Percentiles rank a stretch among this genome's conserved stretches.
These are phyloP conservation scores for Picochlorum sp. DNA, from an alignment of 139 green algal species.

Conservation along the genomic window DNA sequence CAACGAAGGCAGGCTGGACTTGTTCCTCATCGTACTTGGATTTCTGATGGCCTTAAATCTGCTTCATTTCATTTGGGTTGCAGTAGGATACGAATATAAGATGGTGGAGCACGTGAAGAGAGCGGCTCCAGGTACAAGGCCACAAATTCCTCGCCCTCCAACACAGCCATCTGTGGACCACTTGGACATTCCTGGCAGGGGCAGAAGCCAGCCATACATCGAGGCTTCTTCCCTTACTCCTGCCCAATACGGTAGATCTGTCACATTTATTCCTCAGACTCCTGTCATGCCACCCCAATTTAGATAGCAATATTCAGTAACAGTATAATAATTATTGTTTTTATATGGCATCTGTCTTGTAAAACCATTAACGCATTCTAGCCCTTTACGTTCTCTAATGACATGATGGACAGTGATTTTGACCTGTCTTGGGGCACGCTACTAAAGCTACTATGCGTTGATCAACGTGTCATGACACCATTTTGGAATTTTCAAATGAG, in stretches of 20 bases:
- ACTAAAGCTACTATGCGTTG: no score
- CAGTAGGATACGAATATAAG: conserved; percentile 72
- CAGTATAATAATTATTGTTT: no score
- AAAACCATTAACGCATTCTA: no score
- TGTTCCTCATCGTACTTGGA: conserved; percentile 64
- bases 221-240: conserved; percentile 3
- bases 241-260: conserved; percentile 25
- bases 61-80: conserved; percentile 52
- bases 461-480: no score
- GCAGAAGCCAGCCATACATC: conserved; percentile 7
- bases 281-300: conserved; percentile 58
- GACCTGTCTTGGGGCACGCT: no score
- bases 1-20: conserved; percentile 66
- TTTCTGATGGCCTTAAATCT: conserved; percentile 48
- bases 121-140: not conserved
- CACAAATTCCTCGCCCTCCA: not conserved
- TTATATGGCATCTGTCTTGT: no score
- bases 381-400: no score
- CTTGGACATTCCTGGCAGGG: not conserved
- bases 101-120: conserved; percentile 45
- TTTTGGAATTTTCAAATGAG: no score
- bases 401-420: no score
- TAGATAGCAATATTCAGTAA: conserved; percentile 28
- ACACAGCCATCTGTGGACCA: not conserved
- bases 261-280: conserved; percentile 44